Conservation (phyloP, 78 protist species). For the Paratrimastix pyriformis region DNA sequence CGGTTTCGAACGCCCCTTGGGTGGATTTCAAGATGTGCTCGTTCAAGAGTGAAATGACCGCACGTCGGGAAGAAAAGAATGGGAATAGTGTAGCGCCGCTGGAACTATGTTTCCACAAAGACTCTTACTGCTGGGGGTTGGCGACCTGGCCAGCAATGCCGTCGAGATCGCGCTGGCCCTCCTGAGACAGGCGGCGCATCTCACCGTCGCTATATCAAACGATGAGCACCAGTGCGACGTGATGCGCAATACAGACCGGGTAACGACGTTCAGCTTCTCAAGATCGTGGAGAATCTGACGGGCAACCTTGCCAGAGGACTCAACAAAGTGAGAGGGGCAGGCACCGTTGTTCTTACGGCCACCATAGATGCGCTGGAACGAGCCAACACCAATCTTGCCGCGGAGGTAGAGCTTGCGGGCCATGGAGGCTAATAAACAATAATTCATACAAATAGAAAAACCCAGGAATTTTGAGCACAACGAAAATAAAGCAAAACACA, state of each 20-base stretch:
- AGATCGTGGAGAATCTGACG: slow-evolving; percentile 65
- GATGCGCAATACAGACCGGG: background rate
- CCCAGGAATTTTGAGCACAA: background rate
- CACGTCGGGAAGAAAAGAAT: background rate
- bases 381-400: slow-evolving; percentile 62
- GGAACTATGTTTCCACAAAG: too few species aligned
- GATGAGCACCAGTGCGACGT: background rate
- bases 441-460: background rate
- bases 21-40: background rate
- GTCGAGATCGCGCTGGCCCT: slow-evolving; percentile 65
- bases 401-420: slow-evolving; percentile 69
- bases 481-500: background rate
- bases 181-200: slow-evolving; percentile 51
- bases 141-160: slow-evolving; percentile 56
- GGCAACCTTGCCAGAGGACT: slow-evolving; percentile 57
- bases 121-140: background rate
- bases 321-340: slow-evolving; percentile 39
- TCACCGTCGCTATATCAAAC: background rate
- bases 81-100: background rate
- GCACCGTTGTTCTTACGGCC: slow-evolving; percentile 49
- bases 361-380: slow-evolving; percentile 47
- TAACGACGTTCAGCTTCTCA: slow-evolving; percentile 46
- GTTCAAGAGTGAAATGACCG: background rate
- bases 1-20: background rate
- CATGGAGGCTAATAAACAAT: slow-evolving; percentile 48